phyloP scores from a whole-genome alignment of 768 basidiomycete genomes.

The Boletus reticuloceps region DNA sequence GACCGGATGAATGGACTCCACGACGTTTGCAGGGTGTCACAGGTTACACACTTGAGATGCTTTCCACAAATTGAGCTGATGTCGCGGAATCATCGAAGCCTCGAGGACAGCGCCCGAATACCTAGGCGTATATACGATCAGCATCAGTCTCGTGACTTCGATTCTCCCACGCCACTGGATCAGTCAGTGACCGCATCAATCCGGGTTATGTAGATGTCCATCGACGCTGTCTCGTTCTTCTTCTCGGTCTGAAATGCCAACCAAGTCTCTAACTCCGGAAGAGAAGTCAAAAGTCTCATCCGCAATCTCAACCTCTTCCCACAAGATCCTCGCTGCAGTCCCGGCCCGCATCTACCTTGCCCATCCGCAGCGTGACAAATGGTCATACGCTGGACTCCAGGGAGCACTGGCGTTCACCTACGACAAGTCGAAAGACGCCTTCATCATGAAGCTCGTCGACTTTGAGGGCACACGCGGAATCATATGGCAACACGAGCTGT shows the following conservation, averaged over 20 bases:
- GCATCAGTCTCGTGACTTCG: too few species aligned
- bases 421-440: conserved; percentile 54
- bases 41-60: too few species aligned
- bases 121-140: too few species aligned
- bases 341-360: conserved; percentile 91
- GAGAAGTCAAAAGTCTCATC: conserved; percentile 79
- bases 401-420: conserved; percentile 77
- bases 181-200: neutral
- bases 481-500: conserved; percentile 93
- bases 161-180: conserved; percentile 10
- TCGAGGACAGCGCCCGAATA: too few species aligned
- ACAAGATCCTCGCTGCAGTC: conserved; percentile 82
- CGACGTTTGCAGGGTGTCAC: too few species aligned
- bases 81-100: too few species aligned
- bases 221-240: too few species aligned
- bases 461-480: conserved; percentile 79
- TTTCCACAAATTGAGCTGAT: too few species aligned
- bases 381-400: conserved; percentile 86
- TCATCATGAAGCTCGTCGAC: conserved; percentile 80
- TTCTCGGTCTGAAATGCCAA: conserved; percentile 52
- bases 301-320: conserved; percentile 48
- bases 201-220: too few species aligned
- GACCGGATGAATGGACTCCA: too few species aligned
- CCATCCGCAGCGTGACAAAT: conserved; percentile 67
- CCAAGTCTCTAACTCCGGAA: conserved; percentile 63